phyloP scores from a whole-genome alignment of 2,329 filamentous ascomycete species.

The Diaporthe sp. region DNA sequence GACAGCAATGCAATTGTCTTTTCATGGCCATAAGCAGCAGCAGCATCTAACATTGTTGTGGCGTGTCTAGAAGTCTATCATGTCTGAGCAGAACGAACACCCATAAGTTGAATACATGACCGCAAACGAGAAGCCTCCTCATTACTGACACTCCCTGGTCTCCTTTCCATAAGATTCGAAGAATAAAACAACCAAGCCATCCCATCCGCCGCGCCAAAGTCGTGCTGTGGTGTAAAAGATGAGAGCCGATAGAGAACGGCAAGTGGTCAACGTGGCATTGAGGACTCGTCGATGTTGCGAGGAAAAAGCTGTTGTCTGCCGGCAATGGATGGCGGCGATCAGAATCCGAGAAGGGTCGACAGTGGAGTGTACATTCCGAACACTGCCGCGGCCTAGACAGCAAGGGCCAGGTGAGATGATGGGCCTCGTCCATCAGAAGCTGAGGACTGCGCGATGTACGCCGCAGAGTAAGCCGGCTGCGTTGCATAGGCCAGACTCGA shows the following conservation, averaged over 20 bases:
- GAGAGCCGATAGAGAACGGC: neutral
- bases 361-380: constrained; percentile 37
- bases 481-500: constrained; percentile 32
- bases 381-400: constrained; percentile 39
- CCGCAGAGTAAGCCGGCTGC: constrained; percentile 27
- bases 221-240: constrained; percentile 29
- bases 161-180: constrained; percentile 36
- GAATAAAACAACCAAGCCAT: constrained; percentile 33
- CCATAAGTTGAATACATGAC: constrained; percentile 33
- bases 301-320: neutral
- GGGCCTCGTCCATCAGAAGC: constrained; percentile 31
- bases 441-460: constrained; percentile 36
- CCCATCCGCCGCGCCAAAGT: constrained; percentile 29
- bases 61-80: constrained; percentile 35
- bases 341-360: constrained; percentile 33
- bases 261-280: neutral
- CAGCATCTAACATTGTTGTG: constrained; percentile 36
- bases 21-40: constrained; percentile 29
- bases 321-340: constrained; percentile 27
- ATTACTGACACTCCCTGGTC: constrained; percentile 33
- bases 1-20: neutral
- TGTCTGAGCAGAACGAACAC: constrained; percentile 20
- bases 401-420: constrained; percentile 38
- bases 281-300: neutral
- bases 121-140: constrained; percentile 28